Percentiles rank a stretch among this genome's conserved stretches.
These are phyloP conservation scores for Diplodia scrobiculata DNA, from an alignment of 2,329 filamentous ascomycete species.

Conservation along the genomic window DNA sequence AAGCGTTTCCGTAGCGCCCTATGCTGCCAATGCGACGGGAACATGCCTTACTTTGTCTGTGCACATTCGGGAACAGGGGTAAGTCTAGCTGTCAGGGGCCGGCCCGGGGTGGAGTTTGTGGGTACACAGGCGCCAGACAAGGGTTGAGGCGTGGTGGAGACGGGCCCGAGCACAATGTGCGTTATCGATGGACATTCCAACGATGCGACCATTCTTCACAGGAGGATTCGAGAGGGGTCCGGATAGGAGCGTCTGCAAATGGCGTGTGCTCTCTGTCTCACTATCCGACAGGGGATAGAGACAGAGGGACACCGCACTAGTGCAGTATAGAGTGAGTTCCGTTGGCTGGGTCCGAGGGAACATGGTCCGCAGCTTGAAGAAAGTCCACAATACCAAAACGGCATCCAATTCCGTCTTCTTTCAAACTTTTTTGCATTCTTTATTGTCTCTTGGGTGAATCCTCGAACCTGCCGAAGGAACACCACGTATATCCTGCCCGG, in stretches of 20 bases:
- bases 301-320: too few relatives aligned
- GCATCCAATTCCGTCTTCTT: background rate
- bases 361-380: background rate
- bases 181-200: slow-evolving; percentile 3
- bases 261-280: background rate
- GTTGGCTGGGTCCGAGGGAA: background rate
- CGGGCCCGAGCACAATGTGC: slow-evolving; percentile 19
- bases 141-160: background rate
- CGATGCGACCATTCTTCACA: background rate
- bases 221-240: background rate
- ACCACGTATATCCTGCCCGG: background rate
- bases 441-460: background rate
- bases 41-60: background rate
- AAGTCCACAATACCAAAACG: background rate
- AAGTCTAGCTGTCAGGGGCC: slow-evolving; percentile 17
- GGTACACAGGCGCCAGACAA: background rate
- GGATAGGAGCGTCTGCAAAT: background rate
- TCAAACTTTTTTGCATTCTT: background rate
- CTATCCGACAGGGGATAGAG: slow-evolving; percentile 4
- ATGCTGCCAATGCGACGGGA: background rate
- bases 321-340: background rate
- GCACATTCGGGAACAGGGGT: background rate
- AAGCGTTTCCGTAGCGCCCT: background rate
- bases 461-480: slow-evolving; percentile 14
- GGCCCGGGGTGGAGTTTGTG: slow-evolving; percentile 5